phyloP scores from a whole-genome alignment of 148 eudicot species.

The Selenicereus undatus region DNA sequence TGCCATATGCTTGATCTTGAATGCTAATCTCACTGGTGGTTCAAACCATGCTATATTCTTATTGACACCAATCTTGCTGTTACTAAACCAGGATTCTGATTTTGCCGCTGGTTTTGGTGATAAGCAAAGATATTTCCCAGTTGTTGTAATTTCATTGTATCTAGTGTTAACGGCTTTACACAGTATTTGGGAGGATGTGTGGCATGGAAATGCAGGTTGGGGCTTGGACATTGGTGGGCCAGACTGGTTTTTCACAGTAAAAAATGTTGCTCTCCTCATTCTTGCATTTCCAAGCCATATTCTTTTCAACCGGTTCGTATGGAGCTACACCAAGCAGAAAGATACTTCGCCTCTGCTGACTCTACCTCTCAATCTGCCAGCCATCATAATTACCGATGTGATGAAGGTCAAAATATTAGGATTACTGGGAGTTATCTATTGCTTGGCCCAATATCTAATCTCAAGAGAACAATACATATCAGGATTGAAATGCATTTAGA shows the following conservation, averaged over 20 bases:
- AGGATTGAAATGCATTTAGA: conserved; percentile 89
- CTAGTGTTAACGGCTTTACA: conserved; percentile 67
- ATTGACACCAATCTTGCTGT: conserved; percentile 84
- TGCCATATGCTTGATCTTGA: conserved; percentile 85
- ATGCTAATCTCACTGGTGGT: conserved; percentile 78
- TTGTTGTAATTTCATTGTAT: conserved; percentile 67
- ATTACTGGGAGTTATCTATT: conserved; percentile 80
- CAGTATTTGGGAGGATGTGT: conserved; percentile 83
- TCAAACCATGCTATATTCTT: conserved; percentile 97
- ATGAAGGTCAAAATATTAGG: conserved; percentile 89
- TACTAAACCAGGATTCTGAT: conserved; percentile 96
- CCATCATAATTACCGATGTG: conserved; percentile 75
- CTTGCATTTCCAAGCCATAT: conserved; percentile 92
- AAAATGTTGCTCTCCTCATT: conserved; percentile 83
- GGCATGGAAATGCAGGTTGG: conserved; percentile 95
- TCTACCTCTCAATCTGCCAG: conserved; percentile 80
- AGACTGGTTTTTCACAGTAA: conserved; percentile 86
- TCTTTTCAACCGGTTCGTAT: conserved; percentile 85
- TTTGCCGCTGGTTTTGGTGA: conserved; percentile 98
- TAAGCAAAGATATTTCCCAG: conserved; percentile 95
- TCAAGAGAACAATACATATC: conserved; percentile 92
- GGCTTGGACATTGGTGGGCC: conserved; percentile 89
- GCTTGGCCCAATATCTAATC: conserved; percentile 81
- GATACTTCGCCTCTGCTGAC: conserved; percentile 71
- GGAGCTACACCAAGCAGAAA: conserved; percentile 79